Base-by-base conservation (phyloP, 768 basidiomycete species). In the Pholiota molesta region DNA sequence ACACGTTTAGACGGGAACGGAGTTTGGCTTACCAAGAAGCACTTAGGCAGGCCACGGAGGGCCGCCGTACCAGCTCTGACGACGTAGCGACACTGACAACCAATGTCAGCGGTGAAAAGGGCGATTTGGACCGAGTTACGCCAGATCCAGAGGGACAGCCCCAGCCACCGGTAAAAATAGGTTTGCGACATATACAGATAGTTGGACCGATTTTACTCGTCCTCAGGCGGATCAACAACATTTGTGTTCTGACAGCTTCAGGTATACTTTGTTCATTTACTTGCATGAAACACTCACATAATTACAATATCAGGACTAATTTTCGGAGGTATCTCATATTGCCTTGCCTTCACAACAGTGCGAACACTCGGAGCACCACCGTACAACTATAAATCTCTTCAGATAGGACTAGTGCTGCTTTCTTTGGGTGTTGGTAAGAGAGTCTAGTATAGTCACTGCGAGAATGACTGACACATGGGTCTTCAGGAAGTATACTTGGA, bases 1-100 rank as follows among this genome's bases (percentile, higher is more conserved):
- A 95, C 68, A 92, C 91, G 1, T 95, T 90, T 76, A 84, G 93
- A 17, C 77, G 81, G 56, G 90, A 94, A 67, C 86, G 94, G 44
- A 94, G 92, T 57, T 75, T 89, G 31, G 82, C 87, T 5, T 95
- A 95, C 72, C 89, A 91, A 68, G 40, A 59, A 6, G 62, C 62
- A 31, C 49, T 63, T 26, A 39, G 40, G 23, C 44, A 63, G 10
- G 62, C 51, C 31, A 19, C 31, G 10, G n/a, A 49, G 75, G 78
- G 39, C 85, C 86, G 0, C 89, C 53, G 80, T 16, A 19, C 17
- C 17, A 57, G 10, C 40, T 45, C 28, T 19, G 42, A 57, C 17
- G 44, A 45, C 7, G 47, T 49, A 4, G 47, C n/a, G 13, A 49
- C 47, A 21, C 14, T 49, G 21, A 26, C 23, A 21, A 49, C 10